These are phyloP conservation scores for Linderina pennispora DNA, from an alignment of 192 early-diverging fungal species.

Conservation along the genomic window DNA sequence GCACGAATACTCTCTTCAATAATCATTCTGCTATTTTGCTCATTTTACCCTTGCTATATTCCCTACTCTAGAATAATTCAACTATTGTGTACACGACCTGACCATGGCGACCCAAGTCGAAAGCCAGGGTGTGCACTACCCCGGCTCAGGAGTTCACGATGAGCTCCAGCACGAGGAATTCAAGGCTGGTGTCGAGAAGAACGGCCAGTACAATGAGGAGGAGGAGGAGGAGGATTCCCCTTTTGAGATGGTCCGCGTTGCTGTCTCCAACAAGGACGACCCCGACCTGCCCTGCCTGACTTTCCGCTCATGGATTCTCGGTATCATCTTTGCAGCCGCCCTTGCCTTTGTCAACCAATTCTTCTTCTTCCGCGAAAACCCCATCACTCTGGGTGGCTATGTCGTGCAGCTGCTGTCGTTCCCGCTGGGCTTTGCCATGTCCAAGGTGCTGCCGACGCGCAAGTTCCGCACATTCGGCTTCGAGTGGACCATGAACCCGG, in stretches of 20 bases:
- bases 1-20: too few relatives aligned
- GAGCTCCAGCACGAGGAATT: too few relatives aligned
- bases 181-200: too few relatives aligned
- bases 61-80: too few relatives aligned
- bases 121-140: too few relatives aligned
- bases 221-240: slow-evolving; percentile 15
- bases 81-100: too few relatives aligned
- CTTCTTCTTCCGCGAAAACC: slow-evolving; percentile 70
- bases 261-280: slow-evolving; percentile 55
- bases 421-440: slow-evolving; percentile 54
- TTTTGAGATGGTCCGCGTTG: slow-evolving; percentile 50
- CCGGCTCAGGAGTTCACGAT: too few relatives aligned
- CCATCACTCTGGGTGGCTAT: slow-evolving; percentile 51
- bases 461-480: slow-evolving; percentile 23
- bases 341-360: slow-evolving; percentile 60
- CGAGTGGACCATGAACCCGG: slow-evolving; percentile 47
- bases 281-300: slow-evolving; percentile 51
- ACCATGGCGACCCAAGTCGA: too few relatives aligned
- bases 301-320: slow-evolving; percentile 57
- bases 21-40: too few relatives aligned
- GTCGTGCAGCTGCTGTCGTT: slow-evolving; percentile 61
- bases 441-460: slow-evolving; percentile 46
- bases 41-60: too few relatives aligned
- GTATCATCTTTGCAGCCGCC: slow-evolving; percentile 48
- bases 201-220: slow-evolving; percentile 4